Percentiles rank a stretch among this genome's conserved stretches.
Evolutionary conservation across 768 basidiomycete genomes (phyloP).

Genomic region (Lactifluus hygrophoroides): DNA sequence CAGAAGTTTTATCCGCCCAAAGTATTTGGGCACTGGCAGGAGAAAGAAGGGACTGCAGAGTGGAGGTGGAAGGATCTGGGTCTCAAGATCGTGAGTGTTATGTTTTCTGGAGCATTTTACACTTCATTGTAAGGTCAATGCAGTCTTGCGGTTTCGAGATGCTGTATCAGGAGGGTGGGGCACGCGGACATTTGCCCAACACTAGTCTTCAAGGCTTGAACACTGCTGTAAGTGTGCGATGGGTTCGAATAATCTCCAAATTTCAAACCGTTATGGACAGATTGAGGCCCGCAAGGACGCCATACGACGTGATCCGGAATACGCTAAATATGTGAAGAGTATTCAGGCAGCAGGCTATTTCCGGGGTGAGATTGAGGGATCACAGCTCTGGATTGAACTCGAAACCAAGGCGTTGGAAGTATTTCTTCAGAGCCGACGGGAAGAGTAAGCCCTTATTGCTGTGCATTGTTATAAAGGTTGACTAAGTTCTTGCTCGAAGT

Average conservation of each 20-base stretch:
- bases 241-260: neutral
- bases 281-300: slow-evolving; percentile 58
- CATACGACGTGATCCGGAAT: slow-evolving; percentile 58
- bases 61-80: slow-evolving; percentile 80
- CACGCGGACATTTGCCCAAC: slow-evolving; percentile 36
- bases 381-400: slow-evolving; percentile 60
- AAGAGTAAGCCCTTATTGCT: slow-evolving; percentile 49
- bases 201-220: slow-evolving; percentile 31
- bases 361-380: slow-evolving; percentile 66
- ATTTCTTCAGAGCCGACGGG: slow-evolving; percentile 53
- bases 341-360: slow-evolving; percentile 68
- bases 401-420: slow-evolving; percentile 62
- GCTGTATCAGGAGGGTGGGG: slow-evolving; percentile 79
- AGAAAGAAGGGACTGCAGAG: slow-evolving; percentile 52
- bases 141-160: slow-evolving; percentile 97
- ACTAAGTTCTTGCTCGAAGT: slow-evolving; percentile 26
- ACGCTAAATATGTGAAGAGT: slow-evolving; percentile 59
- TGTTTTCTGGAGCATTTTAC: neutral
- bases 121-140: neutral
- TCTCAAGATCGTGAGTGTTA: slow-evolving; percentile 73
- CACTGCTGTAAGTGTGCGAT: slow-evolving; percentile 39
- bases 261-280: slow-evolving; percentile 29
- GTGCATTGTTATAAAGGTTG: neutral
- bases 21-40: slow-evolving; percentile 69
- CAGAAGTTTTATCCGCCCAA: slow-evolving; percentile 92